Base-by-base conservation (phyloP, 805 yeast genomes). In the Saccharomycopsis fibuligera region DNA sequence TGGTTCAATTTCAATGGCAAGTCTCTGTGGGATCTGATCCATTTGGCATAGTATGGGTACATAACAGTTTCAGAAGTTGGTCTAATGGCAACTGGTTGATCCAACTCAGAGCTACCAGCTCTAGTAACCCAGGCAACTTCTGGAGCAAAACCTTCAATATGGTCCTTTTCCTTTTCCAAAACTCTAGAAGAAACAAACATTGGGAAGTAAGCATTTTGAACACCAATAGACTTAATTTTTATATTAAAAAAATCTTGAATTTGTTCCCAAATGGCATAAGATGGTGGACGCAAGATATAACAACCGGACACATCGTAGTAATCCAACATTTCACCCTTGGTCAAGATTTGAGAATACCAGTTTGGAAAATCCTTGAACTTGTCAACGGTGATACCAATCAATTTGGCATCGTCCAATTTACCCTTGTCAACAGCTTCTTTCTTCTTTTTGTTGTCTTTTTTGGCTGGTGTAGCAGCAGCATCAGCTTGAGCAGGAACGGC, bases 121-220 rank as follows among this genome's bases (percentile, higher is more conserved):
- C 75, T 81, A 49, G 99, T 93, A 58, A 93, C 99, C 99, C 99
- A 93, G 23, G 99, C 99, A 49, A 93, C 99, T 70, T 93, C 99
- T 23, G 99, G 99, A 41, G 99, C 99, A 66, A 93, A 93, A 40
- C 99, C 99, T 69, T 93, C 99, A 59, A 93, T 80, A 66, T 93
- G 99, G 64, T 93, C 99, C 70, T 93, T 93, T 74, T 93, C 99
- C 72, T 83, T 88, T 72, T 95, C 98, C 61, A 93, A 74, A 21
- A 95, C 99, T 59, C 81, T 79, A 41, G 86, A 74, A 8, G 97
- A 89, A 44, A 93, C 98, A 63, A 93, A 93, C 97, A 93, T 87
- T 56, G 99, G 99, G 85, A 93, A 93, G 68, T 91, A 91, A 23
- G 97, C 84, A 69, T 93, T 93, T 61, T 83, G 80, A 52, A 95